Evolutionary conservation across 2,329 filamentous ascomycete genomes (phyloP).

Genomic region (Atkinsonella texensis): DNA sequence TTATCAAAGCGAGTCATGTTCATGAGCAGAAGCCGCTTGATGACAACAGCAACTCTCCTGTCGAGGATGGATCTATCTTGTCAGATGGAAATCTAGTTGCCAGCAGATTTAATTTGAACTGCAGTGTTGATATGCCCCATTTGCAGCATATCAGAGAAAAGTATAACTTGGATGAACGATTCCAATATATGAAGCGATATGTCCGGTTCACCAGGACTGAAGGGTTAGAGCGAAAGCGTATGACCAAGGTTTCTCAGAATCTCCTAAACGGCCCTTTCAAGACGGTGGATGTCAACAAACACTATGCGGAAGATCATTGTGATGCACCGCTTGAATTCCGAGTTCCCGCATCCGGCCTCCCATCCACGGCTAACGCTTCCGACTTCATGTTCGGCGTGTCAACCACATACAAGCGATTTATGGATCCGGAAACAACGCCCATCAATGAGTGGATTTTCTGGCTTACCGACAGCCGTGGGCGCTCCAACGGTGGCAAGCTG

Average conservation of each 20-base stretch:
- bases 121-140: conserved; percentile 34
- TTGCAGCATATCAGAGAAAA: conserved; percentile 32
- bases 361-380: conserved; percentile 38
- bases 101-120: conserved; percentile 30
- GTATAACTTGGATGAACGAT: conserved; percentile 35
- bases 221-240: conserved; percentile 35
- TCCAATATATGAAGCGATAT: conserved; percentile 46
- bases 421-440: conserved; percentile 36
- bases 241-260: conserved; percentile 37
- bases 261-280: conserved; percentile 37
- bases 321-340: conserved; percentile 36
- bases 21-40: conserved; percentile 21
- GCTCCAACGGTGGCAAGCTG: conserved; percentile 45
- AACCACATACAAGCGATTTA: conserved; percentile 43
- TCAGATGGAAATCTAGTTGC: conserved; percentile 8
- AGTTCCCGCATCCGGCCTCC: conserved; percentile 38
- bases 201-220: conserved; percentile 36
- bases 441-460: conserved; percentile 49
- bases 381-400: conserved; percentile 49
- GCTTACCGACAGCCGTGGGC: conserved; percentile 43
- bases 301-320: conserved; percentile 30
- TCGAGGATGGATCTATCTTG: conserved; percentile 8
- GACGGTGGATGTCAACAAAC: conserved; percentile 33
- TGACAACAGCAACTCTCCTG: conserved; percentile 10
- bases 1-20: conserved; percentile 14